Conservation (phyloP, 129 eudicot genomes). For the Flaveria ramosissima region DNA sequence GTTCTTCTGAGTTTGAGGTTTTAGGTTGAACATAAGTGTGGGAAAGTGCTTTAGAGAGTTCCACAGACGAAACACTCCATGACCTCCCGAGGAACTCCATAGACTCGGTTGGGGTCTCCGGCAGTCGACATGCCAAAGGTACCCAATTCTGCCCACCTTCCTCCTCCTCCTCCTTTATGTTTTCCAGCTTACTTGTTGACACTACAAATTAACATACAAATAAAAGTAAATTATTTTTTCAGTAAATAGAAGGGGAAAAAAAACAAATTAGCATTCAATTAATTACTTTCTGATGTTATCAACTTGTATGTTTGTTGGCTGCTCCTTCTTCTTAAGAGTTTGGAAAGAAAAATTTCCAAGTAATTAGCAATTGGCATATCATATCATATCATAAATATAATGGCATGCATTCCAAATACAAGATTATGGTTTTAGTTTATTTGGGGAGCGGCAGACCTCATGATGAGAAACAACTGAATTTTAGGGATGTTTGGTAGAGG, state of each 20-base stretch:
- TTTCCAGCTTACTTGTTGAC: slow-evolving; percentile 54
- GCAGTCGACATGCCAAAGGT: slow-evolving; percentile 60
- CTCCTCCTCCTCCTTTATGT: slow-evolving; percentile 62
- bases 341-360: neutral
- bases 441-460: slow-evolving; percentile 32
- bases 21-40: slow-evolving; percentile 35
- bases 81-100: slow-evolving; percentile 94
- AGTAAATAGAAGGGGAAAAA: neutral
- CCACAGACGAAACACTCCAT: slow-evolving; percentile 83
- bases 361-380: too few species aligned
- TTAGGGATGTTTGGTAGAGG: slow-evolving; percentile 15
- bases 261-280: neutral
- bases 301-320: neutral
- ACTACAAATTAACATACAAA: slow-evolving; percentile 34
- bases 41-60: slow-evolving; percentile 75
- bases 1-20: slow-evolving; percentile 26
- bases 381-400: too few species aligned
- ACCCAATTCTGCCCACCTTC: slow-evolving; percentile 47
- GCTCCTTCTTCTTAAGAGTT: neutral
- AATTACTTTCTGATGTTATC: too few species aligned
- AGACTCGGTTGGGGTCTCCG: slow-evolving; percentile 87
- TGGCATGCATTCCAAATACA: neutral
- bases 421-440: slow-evolving; percentile 8
- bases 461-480: slow-evolving; percentile 31
- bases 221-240: too few species aligned